phyloP scores from a whole-genome alignment of 2,329 filamentous ascomycete species.

The Hymenoscyphus fructigenus region DNA sequence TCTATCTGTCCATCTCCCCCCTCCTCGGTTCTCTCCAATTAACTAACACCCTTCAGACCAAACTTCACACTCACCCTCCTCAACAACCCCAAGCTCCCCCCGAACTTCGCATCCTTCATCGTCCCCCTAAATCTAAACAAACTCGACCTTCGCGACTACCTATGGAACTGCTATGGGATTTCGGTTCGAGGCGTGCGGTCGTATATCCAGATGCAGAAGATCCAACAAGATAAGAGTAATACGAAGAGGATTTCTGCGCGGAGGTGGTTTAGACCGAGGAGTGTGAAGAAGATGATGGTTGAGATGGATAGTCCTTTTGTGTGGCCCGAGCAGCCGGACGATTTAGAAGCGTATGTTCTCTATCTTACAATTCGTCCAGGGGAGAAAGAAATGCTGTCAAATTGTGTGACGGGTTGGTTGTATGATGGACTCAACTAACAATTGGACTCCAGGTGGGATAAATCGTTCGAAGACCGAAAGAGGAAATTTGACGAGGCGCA shows the following conservation, averaged over 20 bases:
- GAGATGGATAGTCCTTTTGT: conserved; percentile 85
- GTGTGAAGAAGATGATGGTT: conserved; percentile 91
- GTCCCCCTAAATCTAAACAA: conserved; percentile 94
- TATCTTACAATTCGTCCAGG: conserved; percentile 13
- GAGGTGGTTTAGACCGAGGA: conserved; percentile 67
- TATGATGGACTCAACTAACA: too few relatives aligned
- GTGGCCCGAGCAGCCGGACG: conserved; percentile 71
- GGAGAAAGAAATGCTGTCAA: conserved; percentile 9
- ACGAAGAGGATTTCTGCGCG: conserved; percentile 44
- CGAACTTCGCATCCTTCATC: conserved; percentile 83
- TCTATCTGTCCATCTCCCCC: conserved; percentile 51
- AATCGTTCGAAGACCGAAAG: conserved; percentile 56
- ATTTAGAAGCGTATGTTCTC: conserved; percentile 33
- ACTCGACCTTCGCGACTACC: conserved; percentile 93
- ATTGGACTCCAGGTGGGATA: conserved; percentile 67
- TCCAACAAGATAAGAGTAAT: conserved; percentile 50
- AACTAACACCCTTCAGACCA: conserved; percentile 56
- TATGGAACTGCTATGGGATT: conserved; percentile 81
- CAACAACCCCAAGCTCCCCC: conserved; percentile 67
- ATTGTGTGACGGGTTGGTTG: too few relatives aligned
- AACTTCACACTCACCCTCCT: conserved; percentile 79
- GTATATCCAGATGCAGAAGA: conserved; percentile 69
- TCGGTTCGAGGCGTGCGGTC: conserved; percentile 72
- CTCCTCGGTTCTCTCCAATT: not conserved
- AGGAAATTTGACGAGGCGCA: conserved; percentile 28